A percentile compares a stretch with the other conserved stretches of the same genome.
Conservation (phyloP, 202 grass and related monocot species). For the Carex arenaria region DNA sequence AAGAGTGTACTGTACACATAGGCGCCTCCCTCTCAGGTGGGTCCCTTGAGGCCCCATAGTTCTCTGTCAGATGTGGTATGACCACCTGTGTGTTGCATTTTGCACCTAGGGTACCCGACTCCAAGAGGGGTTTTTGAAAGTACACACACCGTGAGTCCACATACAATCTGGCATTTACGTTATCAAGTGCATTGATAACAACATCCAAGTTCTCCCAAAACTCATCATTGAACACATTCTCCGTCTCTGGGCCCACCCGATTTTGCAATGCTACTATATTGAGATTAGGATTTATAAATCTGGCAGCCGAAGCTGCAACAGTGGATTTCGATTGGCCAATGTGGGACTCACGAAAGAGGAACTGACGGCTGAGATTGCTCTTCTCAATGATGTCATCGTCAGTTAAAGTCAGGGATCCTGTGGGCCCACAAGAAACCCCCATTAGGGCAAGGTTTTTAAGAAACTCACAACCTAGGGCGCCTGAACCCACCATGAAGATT, state of each 20-base stretch:
- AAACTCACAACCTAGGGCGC: constrained; percentile 85
- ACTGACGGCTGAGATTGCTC: constrained; percentile 95
- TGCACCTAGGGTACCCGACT: constrained; percentile 88
- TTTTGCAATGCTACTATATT: constrained; percentile 78
- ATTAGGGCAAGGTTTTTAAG: constrained; percentile 89
- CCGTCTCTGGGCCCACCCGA: constrained; percentile 89
- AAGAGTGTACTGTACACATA: constrained; percentile 97
- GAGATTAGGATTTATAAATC: constrained; percentile 63
- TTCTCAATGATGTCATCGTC: constrained; percentile 98
- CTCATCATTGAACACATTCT: constrained; percentile 92
- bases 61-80: constrained; percentile 89
- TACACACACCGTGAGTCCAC: constrained; percentile 87
- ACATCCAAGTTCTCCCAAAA: constrained; percentile 86
- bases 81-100: constrained; percentile 99
- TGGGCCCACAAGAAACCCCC: constrained; percentile 66
- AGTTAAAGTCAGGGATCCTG: constrained; percentile 72
- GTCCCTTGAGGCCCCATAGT: constrained; percentile 96
- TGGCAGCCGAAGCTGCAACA: constrained; percentile 72
- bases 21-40: constrained; percentile 95
- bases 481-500: constrained; percentile 87
- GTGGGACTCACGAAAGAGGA: constrained; percentile 93
- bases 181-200: constrained; percentile 90
- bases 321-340: constrained; percentile 90
- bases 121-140: constrained; percentile 92
- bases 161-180: constrained; percentile 94